A percentile compares a stretch with the other conserved stretches of the same genome.
Evolutionary conservation across 345 rosid species (phyloP).

Genomic region (Hibiscus syriacus): DNA sequence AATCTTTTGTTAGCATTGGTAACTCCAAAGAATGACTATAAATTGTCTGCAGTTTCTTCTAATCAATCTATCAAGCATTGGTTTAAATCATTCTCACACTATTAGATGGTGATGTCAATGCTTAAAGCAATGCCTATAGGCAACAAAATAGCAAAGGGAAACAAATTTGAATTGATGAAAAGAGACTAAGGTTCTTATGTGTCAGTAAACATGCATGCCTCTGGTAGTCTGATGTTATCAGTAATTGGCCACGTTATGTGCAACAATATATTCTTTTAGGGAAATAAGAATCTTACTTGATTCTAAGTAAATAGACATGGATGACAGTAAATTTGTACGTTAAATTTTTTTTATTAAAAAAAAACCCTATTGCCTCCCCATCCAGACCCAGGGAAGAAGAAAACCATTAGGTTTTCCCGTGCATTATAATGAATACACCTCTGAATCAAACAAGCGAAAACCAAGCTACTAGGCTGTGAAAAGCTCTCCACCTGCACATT

Average conservation of each 20-base stretch:
- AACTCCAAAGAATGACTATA: not conserved
- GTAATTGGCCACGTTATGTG: no score
- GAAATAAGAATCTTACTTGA: no score
- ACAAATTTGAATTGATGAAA: no score
- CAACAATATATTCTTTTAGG: no score
- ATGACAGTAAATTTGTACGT: conserved; percentile 23
- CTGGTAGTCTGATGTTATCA: no score
- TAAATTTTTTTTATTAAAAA: no score
- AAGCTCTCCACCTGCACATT: conserved; percentile 57
- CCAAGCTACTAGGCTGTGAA: conserved; percentile 35
- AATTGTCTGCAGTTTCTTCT: not conserved
- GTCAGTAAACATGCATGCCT: no score
- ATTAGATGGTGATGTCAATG: not conserved
- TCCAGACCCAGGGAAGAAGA: conserved; percentile 33
- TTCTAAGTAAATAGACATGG: conserved; percentile 16
- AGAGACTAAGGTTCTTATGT: no score
- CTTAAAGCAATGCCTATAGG: no score
- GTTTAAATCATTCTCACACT: not conserved
- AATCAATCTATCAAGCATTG: not conserved
- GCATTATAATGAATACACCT: conserved; percentile 48
- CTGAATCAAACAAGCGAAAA: conserved; percentile 31
- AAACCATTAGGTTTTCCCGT: conserved; percentile 31
- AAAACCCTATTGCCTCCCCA: conserved; percentile 29
- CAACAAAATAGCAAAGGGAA: no score
- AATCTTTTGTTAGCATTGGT: not conserved